Conservation (phyloP, 768 basidiomycete species). For the Kwoniella sp. region DNA sequence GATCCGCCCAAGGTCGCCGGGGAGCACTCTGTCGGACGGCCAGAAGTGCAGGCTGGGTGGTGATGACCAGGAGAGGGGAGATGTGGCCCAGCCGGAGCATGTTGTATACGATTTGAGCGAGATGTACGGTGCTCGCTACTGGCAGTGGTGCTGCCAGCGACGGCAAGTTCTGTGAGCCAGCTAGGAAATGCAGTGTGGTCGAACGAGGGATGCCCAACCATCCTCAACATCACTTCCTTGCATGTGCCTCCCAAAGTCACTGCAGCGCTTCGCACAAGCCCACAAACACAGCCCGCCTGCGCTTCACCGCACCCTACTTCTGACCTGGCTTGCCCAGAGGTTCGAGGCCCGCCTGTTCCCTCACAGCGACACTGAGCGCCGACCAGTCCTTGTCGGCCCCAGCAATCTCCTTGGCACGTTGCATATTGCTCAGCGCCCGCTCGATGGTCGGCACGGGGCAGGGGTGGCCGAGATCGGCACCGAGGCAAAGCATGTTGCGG, state of each 20-base stretch:
- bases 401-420: conserved; percentile 13
- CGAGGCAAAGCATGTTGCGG: conserved; percentile 23
- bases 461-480: conserved; percentile 7
- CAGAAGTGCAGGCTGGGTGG: conserved; percentile 37
- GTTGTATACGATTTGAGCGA: too few relatives aligned
- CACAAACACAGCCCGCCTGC: too few relatives aligned
- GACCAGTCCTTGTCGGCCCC: conserved; percentile 17
- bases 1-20: conserved; percentile 29
- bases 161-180: too few relatives aligned
- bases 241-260: too few relatives aligned
- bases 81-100: too few relatives aligned
- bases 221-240: too few relatives aligned
- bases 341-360: conserved; percentile 10
- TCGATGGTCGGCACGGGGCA: conserved; percentile 15
- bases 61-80: too few relatives aligned
- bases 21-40: neutral
- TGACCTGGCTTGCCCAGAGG: conserved; percentile 11
- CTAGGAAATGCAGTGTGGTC: too few relatives aligned
- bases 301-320: neutral
- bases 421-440: conserved; percentile 10
- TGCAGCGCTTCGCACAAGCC: too few relatives aligned
- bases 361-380: conserved; percentile 3
- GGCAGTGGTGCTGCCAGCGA: too few relatives aligned
- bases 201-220: too few relatives aligned
- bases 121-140: too few relatives aligned